These are phyloP conservation scores for Neostapfia colusana DNA, from an alignment of 176 grass and related monocot species.

Conservation along the genomic window DNA sequence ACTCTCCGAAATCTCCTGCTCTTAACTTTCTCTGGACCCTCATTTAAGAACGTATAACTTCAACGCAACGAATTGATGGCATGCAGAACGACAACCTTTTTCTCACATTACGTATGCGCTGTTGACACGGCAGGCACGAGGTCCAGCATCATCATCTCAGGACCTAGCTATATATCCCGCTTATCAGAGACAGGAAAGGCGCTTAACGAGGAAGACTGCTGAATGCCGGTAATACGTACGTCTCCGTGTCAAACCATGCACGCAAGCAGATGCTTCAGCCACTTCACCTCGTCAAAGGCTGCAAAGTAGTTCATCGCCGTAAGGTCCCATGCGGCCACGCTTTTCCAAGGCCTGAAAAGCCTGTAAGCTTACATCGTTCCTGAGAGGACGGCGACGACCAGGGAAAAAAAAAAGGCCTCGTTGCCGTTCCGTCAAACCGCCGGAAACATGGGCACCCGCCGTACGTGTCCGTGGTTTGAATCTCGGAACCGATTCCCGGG, in stretches of 20 bases:
- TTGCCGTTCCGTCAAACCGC: neutral
- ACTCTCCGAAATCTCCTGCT: neutral
- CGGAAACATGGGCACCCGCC: neutral
- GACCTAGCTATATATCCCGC: neutral
- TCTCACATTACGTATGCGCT: neutral
- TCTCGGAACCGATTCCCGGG: neutral
- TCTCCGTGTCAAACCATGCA: neutral
- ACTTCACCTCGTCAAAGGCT: neutral
- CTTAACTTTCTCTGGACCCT: neutral
- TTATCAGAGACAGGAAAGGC: neutral
- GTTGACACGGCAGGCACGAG: neutral
- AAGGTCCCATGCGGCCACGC: neutral
- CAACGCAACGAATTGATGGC: neutral
- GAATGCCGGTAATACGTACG: neutral
- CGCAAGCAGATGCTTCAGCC: neutral
- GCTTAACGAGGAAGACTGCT: neutral
- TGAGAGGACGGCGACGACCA: neutral
- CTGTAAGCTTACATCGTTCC: neutral
- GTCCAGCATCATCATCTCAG: neutral
- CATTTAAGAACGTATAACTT: neutral
- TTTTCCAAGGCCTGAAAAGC: conserved; percentile 1
- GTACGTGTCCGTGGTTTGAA: neutral
- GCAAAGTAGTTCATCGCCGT: neutral
- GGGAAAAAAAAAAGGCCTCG: neutral
- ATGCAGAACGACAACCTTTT: too few species aligned